Base-by-base conservation (phyloP, 108 stramenopile genomes). In the Stephanodiscus minutulus region DNA sequence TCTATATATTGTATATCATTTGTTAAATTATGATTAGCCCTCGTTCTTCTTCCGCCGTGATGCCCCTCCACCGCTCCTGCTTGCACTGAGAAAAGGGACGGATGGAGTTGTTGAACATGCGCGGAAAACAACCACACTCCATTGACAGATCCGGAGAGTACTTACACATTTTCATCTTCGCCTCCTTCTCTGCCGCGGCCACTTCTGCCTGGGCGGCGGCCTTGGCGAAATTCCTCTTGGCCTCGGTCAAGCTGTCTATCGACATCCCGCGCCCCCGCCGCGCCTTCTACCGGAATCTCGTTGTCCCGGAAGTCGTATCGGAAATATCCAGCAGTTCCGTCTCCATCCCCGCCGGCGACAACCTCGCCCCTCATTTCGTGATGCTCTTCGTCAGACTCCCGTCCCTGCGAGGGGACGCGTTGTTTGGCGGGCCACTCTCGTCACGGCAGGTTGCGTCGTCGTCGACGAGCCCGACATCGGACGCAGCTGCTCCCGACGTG, bases 121-220 rank as follows among this genome's bases (percentile, higher is more conserved):
- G 47, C 17, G 0, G 35, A 50, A 64, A 31, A 12, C 11, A 3
- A 29, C 20, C 21, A 24, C 9, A 20, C 39, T 6, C 22, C 8
- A 39, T 50, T 24, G 13, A 4, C 17, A 60, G n/a, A 37, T 21
- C 13, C 11, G 43, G 0, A 44, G 20, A 29, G 3, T 2, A 49
- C 64, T 64, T 50, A 64, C 64, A 53, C 76, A 88, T 56, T 60
- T 86, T 85, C 88, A 94, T 88, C 79, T 92, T 92, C 36, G 83
- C 89, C 20, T 85, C 88, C 59, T 92, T 92, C 24, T 90, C 88
- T 31, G 73, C 81, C 5, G 79, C 82, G n/a, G 73, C 73, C 21
- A 44, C 59, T 60, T 80, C 73, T 25, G 79, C 79, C 24, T 68
- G 47, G 24, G 72, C 77, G 18, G 59, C 67, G 21, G 82, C 79